A percentile compares a stretch with the other conserved stretches of the same genome.
Conservation (phyloP, 169 alveolate species). For the Plasmodium falciparum region DNA sequence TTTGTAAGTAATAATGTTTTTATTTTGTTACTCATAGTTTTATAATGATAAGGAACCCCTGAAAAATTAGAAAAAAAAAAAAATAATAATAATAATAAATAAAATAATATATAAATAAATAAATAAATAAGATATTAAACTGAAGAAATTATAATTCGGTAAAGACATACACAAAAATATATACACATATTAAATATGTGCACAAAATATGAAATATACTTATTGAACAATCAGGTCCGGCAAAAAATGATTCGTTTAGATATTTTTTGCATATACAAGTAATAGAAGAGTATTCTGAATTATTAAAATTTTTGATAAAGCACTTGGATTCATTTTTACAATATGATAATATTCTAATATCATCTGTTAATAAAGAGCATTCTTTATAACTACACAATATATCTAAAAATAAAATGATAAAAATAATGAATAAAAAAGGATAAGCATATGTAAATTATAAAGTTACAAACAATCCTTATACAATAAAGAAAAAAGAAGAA, state of each 20-base stretch:
- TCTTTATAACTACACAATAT: constrained; percentile 11
- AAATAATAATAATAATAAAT: not conserved
- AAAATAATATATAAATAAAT: not conserved
- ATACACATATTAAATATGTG: too few relatives aligned
- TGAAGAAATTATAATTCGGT: not conserved
- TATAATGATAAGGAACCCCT: constrained; percentile 57
- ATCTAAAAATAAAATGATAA: not conserved
- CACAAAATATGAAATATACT: constrained; percentile 5
- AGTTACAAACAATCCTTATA: too few relatives aligned
- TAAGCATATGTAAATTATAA: not conserved
- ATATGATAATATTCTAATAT: constrained; percentile 31
- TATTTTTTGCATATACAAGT: constrained; percentile 51
- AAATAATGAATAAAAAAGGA: not conserved
- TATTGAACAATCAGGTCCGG: constrained; percentile 76
- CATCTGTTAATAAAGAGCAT: constrained; percentile 44
- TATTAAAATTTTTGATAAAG: constrained; percentile 15
- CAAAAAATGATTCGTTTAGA: constrained; percentile 43
- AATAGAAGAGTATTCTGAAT: constrained; percentile 35
- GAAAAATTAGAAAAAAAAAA: constrained; percentile 1
- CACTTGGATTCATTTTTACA: constrained; percentile 62
- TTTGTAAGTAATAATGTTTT: too few relatives aligned
- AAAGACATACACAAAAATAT: not conserved
- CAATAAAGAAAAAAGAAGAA: not conserved
- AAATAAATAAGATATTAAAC: not conserved
- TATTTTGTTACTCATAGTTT: constrained; percentile 34